Percentiles rank a stretch among this genome's conserved stretches.
These are phyloP conservation scores for Peronospora tabacina DNA, from an alignment of 352 stramenopile genomes.

Conservation along the genomic window DNA sequence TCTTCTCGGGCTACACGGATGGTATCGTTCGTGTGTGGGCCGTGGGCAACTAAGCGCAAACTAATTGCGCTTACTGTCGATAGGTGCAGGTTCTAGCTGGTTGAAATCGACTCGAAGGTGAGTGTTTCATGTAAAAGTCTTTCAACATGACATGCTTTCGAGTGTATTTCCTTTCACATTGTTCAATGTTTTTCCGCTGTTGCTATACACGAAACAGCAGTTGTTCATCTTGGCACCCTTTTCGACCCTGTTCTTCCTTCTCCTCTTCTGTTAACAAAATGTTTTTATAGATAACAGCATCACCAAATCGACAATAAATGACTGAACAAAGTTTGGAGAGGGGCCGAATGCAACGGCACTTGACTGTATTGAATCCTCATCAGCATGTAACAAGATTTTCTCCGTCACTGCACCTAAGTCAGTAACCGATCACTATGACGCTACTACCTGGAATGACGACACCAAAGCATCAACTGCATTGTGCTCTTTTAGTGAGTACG, in stretches of 20 bases:
- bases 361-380: slow-evolving; percentile 29
- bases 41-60: slow-evolving; percentile 72
- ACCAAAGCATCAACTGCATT: slow-evolving; percentile 8
- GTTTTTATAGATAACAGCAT: neutral
- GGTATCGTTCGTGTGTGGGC: slow-evolving; percentile 95
- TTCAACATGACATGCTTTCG: slow-evolving; percentile 26
- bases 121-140: slow-evolving; percentile 15
- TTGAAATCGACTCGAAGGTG: slow-evolving; percentile 9
- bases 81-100: slow-evolving; percentile 5
- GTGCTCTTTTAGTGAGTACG: slow-evolving; percentile 12
- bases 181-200: neutral
- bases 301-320: neutral
- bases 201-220: neutral
- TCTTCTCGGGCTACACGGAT: slow-evolving; percentile 99
- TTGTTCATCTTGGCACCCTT: neutral
- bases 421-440: slow-evolving; percentile 4
- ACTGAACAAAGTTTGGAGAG: slow-evolving; percentile 18
- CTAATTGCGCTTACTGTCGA: neutral
- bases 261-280: neutral
- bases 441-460: slow-evolving; percentile 4
- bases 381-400: neutral
- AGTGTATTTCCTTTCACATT: slow-evolving; percentile 15
- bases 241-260: neutral
- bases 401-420: slow-evolving; percentile 14
- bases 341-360: slow-evolving; percentile 24